Base-by-base conservation (phyloP, 176 grass and related monocot species). In the Avena atlantica region DNA sequence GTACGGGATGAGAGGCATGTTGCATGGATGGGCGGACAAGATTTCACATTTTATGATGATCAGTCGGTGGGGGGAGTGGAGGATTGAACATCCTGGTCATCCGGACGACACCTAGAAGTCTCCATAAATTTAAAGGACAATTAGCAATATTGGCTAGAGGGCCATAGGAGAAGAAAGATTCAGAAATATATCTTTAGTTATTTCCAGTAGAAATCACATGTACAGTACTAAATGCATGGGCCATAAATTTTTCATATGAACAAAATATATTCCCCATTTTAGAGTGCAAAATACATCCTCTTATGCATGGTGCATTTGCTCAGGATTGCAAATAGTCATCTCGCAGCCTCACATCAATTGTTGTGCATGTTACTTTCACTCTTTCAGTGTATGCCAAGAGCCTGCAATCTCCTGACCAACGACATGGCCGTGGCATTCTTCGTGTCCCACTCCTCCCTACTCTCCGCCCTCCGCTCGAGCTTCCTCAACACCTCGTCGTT, bases 381-480 rank as follows among this genome's bases (percentile, higher is more conserved):
- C 40, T 42, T 82, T 93, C 83, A 98, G 51, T 98, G 89, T 85
- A 98, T 92, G n/a, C 91, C 93, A 62, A 98, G 93, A 79, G 91
- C 95, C 76, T 95, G 88, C 40, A 98, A 83, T 88, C 93, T 90
- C 77, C 91, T 87, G 6, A 86, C 88, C 44, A 98, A 37, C 2
- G 73, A 82, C 64, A 98, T 83, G 52, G 88, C 85, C 74, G 88
- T 31, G 10, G 83, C 86, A 63, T 95, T 95, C 71, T 81, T 93
- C 12, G 15, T 85, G 53, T 84, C 72, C 95, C 95, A 98, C 36
- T 90, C 83, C 56, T 91, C 87, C 27, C 51, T 60, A 66, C 76
- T 70, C 63, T 95, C 89, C 51, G 83, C 92, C 65, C 23, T 81
- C 47, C 87, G 65, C 45, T 84, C 84, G 12, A 90, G 71, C 70